A percentile compares a stretch with the other conserved stretches of the same genome.
These are phyloP conservation scores for Lichina pygmaea DNA, from an alignment of 495 filamentous ascomycete genomes.

Conservation along the genomic window DNA sequence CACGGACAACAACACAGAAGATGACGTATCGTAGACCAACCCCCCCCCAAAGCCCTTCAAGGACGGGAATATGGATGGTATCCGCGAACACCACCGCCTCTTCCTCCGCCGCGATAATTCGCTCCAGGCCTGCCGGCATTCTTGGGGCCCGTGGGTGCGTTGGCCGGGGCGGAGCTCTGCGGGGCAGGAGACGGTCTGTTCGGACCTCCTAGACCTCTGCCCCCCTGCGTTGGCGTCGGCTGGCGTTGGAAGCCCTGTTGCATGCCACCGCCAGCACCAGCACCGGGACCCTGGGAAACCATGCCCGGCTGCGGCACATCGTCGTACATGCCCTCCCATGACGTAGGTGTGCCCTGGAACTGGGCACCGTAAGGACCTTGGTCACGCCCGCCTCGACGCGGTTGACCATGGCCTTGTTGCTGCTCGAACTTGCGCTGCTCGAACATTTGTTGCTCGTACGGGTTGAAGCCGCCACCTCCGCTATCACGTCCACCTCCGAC, in stretches of 20 bases:
- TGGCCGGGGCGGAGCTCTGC: constrained; percentile 60
- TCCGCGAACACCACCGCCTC: constrained; percentile 36
- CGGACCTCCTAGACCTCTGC: constrained; percentile 10
- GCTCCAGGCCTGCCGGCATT: constrained; percentile 84
- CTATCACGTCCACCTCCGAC: constrained; percentile 7
- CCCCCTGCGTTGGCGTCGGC: constrained; percentile 6
- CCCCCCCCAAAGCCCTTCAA: neutral
- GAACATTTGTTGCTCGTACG: constrained; percentile 53
- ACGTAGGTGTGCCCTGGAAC: constrained; percentile 31
- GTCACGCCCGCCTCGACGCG: constrained; percentile 19
- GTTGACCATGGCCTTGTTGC: constrained; percentile 22
- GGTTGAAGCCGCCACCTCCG: constrained; percentile 32
- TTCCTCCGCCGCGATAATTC: constrained; percentile 85
- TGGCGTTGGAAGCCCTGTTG: constrained; percentile 3
- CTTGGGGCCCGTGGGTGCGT: constrained; percentile 87
- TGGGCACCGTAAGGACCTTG: constrained; percentile 17
- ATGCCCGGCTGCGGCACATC: constrained; percentile 76
- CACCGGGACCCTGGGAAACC: constrained; percentile 14
- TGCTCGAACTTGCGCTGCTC: constrained; percentile 75
- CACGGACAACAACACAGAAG: neutral
- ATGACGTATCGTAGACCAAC: no score
- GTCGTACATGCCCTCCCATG: constrained; percentile 99
- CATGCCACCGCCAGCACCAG: constrained; percentile 24
- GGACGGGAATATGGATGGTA: constrained; percentile 54
- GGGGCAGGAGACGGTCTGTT: constrained; percentile 19